Evolutionary conservation across 2,329 filamentous ascomycete genomes (phyloP), one percentile per base, ranked within the genome.

Genomic region (Cytospora leucostoma): DNA sequence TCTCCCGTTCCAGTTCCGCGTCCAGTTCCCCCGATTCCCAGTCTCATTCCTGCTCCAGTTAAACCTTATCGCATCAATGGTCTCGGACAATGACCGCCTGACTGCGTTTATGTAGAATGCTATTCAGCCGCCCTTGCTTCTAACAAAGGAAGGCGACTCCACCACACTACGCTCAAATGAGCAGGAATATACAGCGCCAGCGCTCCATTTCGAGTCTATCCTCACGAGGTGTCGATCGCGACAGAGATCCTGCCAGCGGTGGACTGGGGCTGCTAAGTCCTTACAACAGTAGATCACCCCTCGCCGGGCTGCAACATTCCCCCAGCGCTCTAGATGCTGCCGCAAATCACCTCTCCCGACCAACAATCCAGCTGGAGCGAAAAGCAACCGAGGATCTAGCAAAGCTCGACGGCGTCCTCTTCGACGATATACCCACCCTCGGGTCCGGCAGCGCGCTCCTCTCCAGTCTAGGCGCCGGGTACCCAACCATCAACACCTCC

Each of bases 371-470:
- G 58, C 58, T 61, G 32, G 56, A 61, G 52, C 63, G 62, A 44
- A 61, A 57, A 52, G 62, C 21, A 15, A 66, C 58, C 58, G 64
- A 67, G 59, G 64, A 65, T 35, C 57, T 67, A 38, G 53, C 59
- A 33, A 67, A 56, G 56, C 61, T 68, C 49, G 61, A 63, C 64
- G 66, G 67, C 59, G 60, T 67, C 44, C 67, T 70, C 53, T 64
- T 69, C 40, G 64, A 65, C 59, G 66, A 71, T 62, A 64, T 73
- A 32, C 62, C 65, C 10, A 64, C 66, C 49, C 53, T 61, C 52
- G 65, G 56, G 52, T 64, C 56, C 49, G 63, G 33, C 52, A 53
- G 19, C 58, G 59, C 61, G 38, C 62, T 71, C 15, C 67, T 71
- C 55, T 67, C 63, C 37, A 60, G 56, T 37, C 58, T 63, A 19